Base-by-base conservation (phyloP, 129 eudicot species). In the Centaurea solstitialis region DNA sequence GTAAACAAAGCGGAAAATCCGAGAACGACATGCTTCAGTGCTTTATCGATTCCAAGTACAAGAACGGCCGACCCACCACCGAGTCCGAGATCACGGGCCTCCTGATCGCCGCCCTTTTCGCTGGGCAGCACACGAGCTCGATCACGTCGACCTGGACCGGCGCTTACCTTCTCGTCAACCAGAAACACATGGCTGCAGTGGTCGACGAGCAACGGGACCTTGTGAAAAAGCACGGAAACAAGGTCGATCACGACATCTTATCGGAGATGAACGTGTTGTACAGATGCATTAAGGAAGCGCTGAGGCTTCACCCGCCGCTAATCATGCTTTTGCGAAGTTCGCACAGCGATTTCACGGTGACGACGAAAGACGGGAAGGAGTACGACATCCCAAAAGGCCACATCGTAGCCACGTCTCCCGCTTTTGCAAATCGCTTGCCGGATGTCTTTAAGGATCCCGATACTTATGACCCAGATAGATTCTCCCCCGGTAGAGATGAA, bases 91-190 rank as follows among this genome's bases (percentile, higher is more conserved):
- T 94, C 70, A 92, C 97, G 0, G 98, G 98, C 30, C 86, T 94
- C 57, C 94, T 94, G 22, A 94, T 94, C 21, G 98, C 98, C 35
- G 98, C 98, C 18, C 88, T 94, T 5, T 94, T 94, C 70, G 98
- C 96, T 0, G 98, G 98, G 23, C 98, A 94, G 81, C 98, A 92
- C 81, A 94, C 98, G 21, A 94, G 98, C 71, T 92, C 98, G 37
- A 94, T 92, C 81, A 94, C 98, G 38, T 94, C 98, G n/a, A 89
- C 91, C 0, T 94, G 98, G 97, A 86, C 98, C 0, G 98, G 98
- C 13, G 97, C 98, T 0, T 94, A 94, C 83, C 98, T 94, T 64
- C 89, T 94, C 26, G 79, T 85, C 82, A 84, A 92, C 90, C 89
- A 79, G 45, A 83, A 85, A 69, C 88, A 89, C 93, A 75, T 92